phyloP scores from a whole-genome alignment of 2,329 filamentous ascomycete species.

The Venturia aucupariae region DNA sequence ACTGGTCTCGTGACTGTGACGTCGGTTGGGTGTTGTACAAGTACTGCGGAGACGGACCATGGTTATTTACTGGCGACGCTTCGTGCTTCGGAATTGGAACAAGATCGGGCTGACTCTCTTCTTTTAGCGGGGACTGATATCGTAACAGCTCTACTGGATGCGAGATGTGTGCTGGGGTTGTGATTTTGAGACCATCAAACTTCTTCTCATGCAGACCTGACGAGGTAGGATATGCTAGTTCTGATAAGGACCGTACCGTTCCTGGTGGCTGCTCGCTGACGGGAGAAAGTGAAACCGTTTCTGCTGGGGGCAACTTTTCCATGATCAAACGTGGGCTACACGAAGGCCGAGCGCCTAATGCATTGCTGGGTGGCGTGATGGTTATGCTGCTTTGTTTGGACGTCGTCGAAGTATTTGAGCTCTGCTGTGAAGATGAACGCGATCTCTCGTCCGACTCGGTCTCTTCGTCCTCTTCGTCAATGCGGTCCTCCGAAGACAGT shows the following conservation, averaged over 20 bases:
- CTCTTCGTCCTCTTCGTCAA: constrained; percentile 5
- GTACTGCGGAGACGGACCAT: not conserved
- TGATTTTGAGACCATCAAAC: not conserved
- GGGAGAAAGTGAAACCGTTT: not conserved
- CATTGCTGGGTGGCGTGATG: not conserved
- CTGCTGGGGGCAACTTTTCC: not conserved
- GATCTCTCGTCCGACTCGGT: constrained; percentile 2
- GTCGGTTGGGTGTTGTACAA: not conserved
- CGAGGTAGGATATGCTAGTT: not conserved
- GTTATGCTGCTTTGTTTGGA: constrained; percentile 5
- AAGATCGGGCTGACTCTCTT: not conserved
- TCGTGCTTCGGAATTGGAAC: not conserved
- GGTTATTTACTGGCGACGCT: not conserved
- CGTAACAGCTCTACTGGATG: not conserved
- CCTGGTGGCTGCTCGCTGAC: not conserved
- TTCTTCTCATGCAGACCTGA: not conserved
- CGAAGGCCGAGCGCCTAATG: not conserved
- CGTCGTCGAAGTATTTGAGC: not conserved
- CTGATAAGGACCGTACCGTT: not conserved
- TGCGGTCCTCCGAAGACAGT: not conserved
- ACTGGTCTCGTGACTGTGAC: not conserved
- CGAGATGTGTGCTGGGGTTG: not conserved
- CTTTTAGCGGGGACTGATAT: not conserved
- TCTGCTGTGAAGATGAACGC: constrained; percentile 7
- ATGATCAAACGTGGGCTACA: not conserved